Base-by-base conservation (phyloP, 495 filamentous ascomycete species). In the Massariosphaeria phaeospora region DNA sequence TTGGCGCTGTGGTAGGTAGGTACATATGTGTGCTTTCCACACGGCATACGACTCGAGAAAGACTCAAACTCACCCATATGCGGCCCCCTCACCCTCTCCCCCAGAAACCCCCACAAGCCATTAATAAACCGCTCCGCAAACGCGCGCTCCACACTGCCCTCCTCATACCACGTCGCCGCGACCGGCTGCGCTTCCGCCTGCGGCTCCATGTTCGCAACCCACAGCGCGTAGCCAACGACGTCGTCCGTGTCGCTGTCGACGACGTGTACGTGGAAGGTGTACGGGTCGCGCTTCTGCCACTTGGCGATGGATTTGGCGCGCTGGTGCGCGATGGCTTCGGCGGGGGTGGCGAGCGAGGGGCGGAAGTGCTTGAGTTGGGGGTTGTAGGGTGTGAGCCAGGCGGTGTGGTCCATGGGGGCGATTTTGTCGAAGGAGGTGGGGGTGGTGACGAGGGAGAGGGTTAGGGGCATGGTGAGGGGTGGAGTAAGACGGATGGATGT, bases 161-260 rank as follows among this genome's bases (percentile, higher is more conserved):
- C 63, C 0, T 69, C 66, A 46, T 70, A 68, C 69, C 70, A 72
- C n/a, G 7, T 4, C 12, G 55, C 55, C 15, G 21, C 29, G 3
- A 48, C 48, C 21, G 21, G 17, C 39, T 47, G 13, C 6, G 13
- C 27, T 5, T 33, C 7, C 20, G 46, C 46, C 30, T 70, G 69
- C 10, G 62, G 66, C 43, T 67, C 72, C 18, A 68, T 66, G 10
- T 52, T 61, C 35, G 70, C 64, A 27, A 69, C 68, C 67, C 68
- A 72, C 4, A 58, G 48, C 2, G 69, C 68, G 30, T 31, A 62
- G 7, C 68, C 69, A 17, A 68, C 61, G 10, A 71, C 61, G 12
- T 59, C 59, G 5, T 64, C 27, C 9, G 62, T 66, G 8, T 69
- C 63, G 3, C 61, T 67, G 35, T 71, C 69, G 13, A 69, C 63